Conservation (phyloP, 768 basidiomycete genomes). For the Punctularia strigosozonata region DNA sequence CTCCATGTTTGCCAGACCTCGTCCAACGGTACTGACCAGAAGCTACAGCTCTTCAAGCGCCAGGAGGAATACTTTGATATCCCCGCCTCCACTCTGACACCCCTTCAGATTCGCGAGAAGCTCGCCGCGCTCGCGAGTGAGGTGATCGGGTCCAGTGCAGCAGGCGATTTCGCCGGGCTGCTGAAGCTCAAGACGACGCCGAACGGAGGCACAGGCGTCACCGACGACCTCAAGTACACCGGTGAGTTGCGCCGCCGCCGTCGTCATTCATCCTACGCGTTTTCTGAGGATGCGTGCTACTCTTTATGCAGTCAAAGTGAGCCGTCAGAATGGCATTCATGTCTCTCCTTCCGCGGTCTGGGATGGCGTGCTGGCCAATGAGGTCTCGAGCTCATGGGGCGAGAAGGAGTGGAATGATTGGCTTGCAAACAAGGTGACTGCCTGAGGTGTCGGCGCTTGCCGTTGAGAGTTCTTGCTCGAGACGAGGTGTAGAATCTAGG, state of each 20-base stretch:
- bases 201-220: slow-evolving; percentile 76
- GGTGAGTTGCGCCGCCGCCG: slow-evolving; percentile 47
- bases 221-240: slow-evolving; percentile 83
- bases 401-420: slow-evolving; percentile 74
- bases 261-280: no score
- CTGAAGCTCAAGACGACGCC: slow-evolving; percentile 48
- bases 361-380: slow-evolving; percentile 62
- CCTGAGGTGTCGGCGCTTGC: no score
- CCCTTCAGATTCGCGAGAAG: slow-evolving; percentile 62
- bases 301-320: slow-evolving; percentile 85
- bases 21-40: background rate
- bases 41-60: slow-evolving; percentile 55
- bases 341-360: slow-evolving; percentile 77
- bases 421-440: slow-evolving; percentile 43
- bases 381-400: slow-evolving; percentile 76
- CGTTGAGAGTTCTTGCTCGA: no score
- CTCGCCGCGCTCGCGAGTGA: slow-evolving; percentile 47
- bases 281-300: no score
- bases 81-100: slow-evolving; percentile 52
- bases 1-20: background rate
- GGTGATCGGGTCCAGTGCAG: slow-evolving; percentile 37
- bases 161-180: slow-evolving; percentile 46
- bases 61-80: slow-evolving; percentile 78
- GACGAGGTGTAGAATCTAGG: no score
- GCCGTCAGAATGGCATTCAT: slow-evolving; percentile 85